Evolutionary conservation across 306 rosid genomes (phyloP), one percentile per base, ranked within the genome.

Genomic region (Quercus robur): DNA sequence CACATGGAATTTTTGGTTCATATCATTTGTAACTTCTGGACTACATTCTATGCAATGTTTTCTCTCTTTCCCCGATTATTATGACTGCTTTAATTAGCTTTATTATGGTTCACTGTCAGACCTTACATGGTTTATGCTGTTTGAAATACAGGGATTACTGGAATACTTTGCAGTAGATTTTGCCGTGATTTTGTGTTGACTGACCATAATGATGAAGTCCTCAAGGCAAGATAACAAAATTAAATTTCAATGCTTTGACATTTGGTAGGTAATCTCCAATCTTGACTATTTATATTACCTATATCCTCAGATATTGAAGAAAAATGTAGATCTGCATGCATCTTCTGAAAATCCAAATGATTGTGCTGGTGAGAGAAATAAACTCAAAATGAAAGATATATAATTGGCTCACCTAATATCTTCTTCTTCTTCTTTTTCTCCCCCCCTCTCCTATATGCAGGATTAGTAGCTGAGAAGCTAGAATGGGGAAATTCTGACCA

Each of bases 151-250:
- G 97, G 98, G 78, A 77, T 94, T 83, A 91, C 97, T 9, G 98
- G 97, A 75, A 84, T 88, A 81, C 94, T 91, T 56, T 92, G 97
- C 81, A 82, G 97, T 87, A 90, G 91, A 86, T 92, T 91, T 89
- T 94, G 99, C 90, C 81, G 38, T 52, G 72, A 88, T 84, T 85
- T 94, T 77, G 93, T 92, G 68, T 78, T 92, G 81, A 92, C 98
- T 38, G 97, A 94, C 77, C 97, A 94, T 83, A 94, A 89, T 77
- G 97, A 94, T 9, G 97, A 94, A 92, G 97, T 94, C 55, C 88
- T 94, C 28, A 92, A 91, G 98, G 98, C 87, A 83, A 83, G 89
- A 54, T 82, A 70, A 76, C 68, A 79, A 72, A 71, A 75, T 71
- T 83, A 69, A 76, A 76, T 74, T 84, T 46, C n/a, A 21, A 25